phyloP scores from a whole-genome alignment of 768 basidiomycete species.

The Leccinellum luteum region DNA sequence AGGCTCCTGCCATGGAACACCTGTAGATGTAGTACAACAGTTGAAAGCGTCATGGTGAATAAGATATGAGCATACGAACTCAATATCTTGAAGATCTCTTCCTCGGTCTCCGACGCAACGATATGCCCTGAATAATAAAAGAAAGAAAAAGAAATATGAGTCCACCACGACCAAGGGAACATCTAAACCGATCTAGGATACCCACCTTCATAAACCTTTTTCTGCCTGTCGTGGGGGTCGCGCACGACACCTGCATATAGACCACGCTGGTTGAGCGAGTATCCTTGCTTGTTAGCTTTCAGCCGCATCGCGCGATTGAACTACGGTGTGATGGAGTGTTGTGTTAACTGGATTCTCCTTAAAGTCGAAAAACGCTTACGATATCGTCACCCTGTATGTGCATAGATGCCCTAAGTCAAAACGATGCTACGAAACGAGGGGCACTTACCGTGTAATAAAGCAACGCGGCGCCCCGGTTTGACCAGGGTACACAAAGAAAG shows the following conservation, averaged over 20 bases:
- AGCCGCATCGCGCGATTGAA: slow-evolving; percentile 88
- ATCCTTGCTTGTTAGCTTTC: slow-evolving; percentile 79
- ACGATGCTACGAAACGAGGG: slow-evolving; percentile 14
- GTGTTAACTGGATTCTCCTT: not conserved
- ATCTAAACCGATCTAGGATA: not conserved
- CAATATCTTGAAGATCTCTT: slow-evolving; percentile 80
- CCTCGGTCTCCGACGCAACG: slow-evolving; percentile 80
- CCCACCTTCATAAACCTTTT: slow-evolving; percentile 60
- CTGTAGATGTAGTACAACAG: slow-evolving; percentile 26
- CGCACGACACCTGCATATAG: slow-evolving; percentile 71
- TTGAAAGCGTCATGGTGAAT: not conserved
- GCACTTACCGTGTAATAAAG: slow-evolving; percentile 84
- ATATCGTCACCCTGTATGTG: slow-evolving; percentile 79
- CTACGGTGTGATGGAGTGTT: slow-evolving; percentile 35
- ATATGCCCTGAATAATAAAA: slow-evolving; percentile 46
- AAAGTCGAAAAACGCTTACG: slow-evolving; percentile 41
- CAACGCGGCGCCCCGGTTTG: slow-evolving; percentile 75
- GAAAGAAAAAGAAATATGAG: not conserved
- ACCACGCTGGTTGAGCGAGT: slow-evolving; percentile 85
- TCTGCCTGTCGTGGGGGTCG: slow-evolving; percentile 57
- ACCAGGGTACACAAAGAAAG: slow-evolving; percentile 79
- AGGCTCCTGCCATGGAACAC: slow-evolving; percentile 81
- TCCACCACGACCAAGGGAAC: not conserved
- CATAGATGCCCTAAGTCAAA: not conserved
- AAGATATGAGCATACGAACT: slow-evolving; percentile 31